Evolutionary conservation across 495 filamentous ascomycete genomes (phyloP).

Genomic region (Gamarada debralockiae): DNA sequence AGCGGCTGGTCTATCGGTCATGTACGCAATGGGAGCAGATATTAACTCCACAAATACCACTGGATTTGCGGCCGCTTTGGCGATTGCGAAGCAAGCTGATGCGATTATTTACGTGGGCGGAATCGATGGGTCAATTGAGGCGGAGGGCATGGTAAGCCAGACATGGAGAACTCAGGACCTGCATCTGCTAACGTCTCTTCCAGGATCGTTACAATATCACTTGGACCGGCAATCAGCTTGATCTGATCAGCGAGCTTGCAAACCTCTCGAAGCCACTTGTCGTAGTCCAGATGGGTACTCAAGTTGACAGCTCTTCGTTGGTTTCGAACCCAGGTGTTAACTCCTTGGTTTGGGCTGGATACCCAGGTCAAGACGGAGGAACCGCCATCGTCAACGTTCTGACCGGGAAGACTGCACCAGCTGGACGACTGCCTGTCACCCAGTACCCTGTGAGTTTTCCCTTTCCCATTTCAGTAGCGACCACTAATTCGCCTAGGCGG

Average conservation of each 20-base stretch:
- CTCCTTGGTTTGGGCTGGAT: conserved; percentile 55
- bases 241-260: conserved; percentile 49
- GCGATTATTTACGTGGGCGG: conserved; percentile 54
- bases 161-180: too few species aligned
- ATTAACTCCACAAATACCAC: conserved; percentile 36
- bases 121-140: conserved; percentile 53
- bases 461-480: neutral
- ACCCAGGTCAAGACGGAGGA: conserved; percentile 59
- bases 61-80: conserved; percentile 38
- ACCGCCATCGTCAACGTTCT: conserved; percentile 53
- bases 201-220: conserved; percentile 51
- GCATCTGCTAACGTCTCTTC: neutral
- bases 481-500: conserved; percentile 11
- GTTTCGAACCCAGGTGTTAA: conserved; percentile 56
- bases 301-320: conserved; percentile 32
- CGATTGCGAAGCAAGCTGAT: conserved; percentile 48
- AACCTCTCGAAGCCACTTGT: conserved; percentile 49
- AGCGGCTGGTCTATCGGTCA: conserved; percentile 39
- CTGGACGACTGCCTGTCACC: conserved; percentile 53
- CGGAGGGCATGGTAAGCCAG: conserved; percentile 36
- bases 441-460: conserved; percentile 45
- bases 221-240: conserved; percentile 55
- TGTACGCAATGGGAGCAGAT: conserved; percentile 42
- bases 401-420: conserved; percentile 37
- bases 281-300: conserved; percentile 52